phyloP scores from a whole-genome alignment of 805 yeast genomes.

The Wickerhamomyces bovis region DNA sequence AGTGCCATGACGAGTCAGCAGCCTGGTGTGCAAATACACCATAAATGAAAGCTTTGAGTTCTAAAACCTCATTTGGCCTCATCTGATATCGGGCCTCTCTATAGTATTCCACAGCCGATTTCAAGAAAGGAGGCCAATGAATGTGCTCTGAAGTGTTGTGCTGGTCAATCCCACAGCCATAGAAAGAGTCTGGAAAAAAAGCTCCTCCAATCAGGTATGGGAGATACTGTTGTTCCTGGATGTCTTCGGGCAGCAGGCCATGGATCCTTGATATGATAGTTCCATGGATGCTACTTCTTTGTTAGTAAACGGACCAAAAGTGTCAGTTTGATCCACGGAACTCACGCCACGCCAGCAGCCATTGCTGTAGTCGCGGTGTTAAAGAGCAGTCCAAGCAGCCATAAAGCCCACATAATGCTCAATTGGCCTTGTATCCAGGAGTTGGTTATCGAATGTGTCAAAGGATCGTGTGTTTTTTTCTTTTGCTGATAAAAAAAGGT shows the following conservation, averaged over 20 bases:
- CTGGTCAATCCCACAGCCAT: slow-evolving; percentile 47
- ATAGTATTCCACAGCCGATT: slow-evolving; percentile 40
- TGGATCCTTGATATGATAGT: slow-evolving; percentile 29
- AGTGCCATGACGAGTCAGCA: slow-evolving; percentile 66
- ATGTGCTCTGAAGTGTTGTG: slow-evolving; percentile 49
- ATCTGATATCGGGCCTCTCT: slow-evolving; percentile 13
- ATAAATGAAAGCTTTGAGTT: slow-evolving; percentile 46
- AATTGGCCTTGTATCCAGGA: background rate
- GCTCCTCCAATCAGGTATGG: slow-evolving; percentile 49
- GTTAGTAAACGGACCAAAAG: background rate
- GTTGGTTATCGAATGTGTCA: background rate
- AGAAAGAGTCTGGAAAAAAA: slow-evolving; percentile 66
- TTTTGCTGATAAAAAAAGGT: background rate
- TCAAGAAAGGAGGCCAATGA: slow-evolving; percentile 67
- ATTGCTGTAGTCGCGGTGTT: background rate
- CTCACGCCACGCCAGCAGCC: background rate
- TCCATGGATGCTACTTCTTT: slow-evolving; percentile 26
- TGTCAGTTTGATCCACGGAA: background rate
- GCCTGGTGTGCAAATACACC: slow-evolving; percentile 61
- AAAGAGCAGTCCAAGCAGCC: background rate
- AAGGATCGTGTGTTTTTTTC: background rate
- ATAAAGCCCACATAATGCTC: background rate
- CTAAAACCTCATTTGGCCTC: slow-evolving; percentile 19
- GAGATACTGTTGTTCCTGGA: slow-evolving; percentile 17
- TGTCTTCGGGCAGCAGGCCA: slow-evolving; percentile 28